Conservation (phyloP, 345 rosid species). For the Eucalyptus erythrocorys region DNA sequence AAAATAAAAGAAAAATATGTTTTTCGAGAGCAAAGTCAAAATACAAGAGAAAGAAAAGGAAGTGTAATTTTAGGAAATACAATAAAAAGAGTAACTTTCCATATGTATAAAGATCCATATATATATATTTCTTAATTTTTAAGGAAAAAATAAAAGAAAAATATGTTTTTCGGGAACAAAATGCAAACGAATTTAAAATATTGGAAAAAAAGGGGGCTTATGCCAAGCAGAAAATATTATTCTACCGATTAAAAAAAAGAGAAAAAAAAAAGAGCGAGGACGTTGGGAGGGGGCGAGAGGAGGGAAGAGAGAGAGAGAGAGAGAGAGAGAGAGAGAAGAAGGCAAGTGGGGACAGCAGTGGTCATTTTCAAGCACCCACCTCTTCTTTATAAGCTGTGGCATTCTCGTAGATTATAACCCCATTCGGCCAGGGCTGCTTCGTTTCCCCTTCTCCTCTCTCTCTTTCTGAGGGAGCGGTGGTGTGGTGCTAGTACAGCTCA, state of each 20-base stretch:
- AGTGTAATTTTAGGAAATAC: neutral
- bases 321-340: neutral
- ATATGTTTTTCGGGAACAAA: neutral
- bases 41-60: neutral
- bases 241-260: neutral
- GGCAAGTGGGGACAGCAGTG: neutral
- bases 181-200: neutral
- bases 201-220: neutral
- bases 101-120: neutral
- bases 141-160: neutral
- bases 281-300: neutral
- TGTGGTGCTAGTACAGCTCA: neutral
- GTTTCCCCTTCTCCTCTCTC: neutral
- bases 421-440: neutral
- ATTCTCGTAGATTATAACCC: neutral
- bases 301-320: neutral
- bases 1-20: neutral
- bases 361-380: slow-evolving; percentile 28
- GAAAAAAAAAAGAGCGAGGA: neutral
- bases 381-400: slow-evolving; percentile 7
- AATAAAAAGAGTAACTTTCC: neutral
- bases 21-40: neutral
- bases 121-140: neutral
- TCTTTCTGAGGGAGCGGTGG: neutral
- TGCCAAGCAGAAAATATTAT: neutral